Base-by-base conservation (phyloP, 2,329 filamentous ascomycete species). In the Colletotrichum sojae region DNA sequence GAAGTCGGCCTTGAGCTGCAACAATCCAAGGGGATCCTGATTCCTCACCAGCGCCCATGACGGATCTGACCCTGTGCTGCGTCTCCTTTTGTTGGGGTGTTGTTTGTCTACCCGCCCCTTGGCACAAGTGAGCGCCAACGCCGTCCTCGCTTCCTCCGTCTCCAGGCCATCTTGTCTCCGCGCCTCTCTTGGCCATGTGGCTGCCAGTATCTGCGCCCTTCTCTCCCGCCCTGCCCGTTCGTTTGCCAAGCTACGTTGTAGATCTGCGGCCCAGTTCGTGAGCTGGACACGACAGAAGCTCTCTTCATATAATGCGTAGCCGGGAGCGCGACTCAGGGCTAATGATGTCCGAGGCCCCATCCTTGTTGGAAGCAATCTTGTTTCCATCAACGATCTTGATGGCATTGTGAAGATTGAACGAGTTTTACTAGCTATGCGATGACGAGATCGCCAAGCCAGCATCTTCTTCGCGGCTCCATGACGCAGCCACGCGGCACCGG, bases 391-490 rank as follows among this genome's bases (percentile, higher is more conserved):
- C 4, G 27, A 43, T 22, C 46, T n/a, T 4, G 62, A 25, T 20
- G 22, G 55, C 27, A 46, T 40, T 18, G 36, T 13, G 20, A 56
- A 39, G 9, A 49, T 43, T 18, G 90, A 53, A 53, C 69, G 20
- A 45, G 15, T 45, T 61, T 73, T 69, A 71, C 20, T 58, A 18
- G 62, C 20, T 3, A 16, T 45, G 13, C 74, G 70, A 70, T 75
- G 68, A 49, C 67, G 70, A 16, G 72, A 65, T 62, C 90, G 87
- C 91, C 93, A 96, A 58, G 88, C 84, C 13, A 97, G 80, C 71
- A 94, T 91, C 77, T 97, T 98, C 77, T 91, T 91, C 1, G 94
- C 94, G 2, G 94, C 91, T 1, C 91, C 88, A 78, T 98, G 92
- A 31, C 95, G 90, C 59, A 98, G 86, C 86, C 93, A 95, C 4